Base-by-base conservation (phyloP, 2,329 filamentous ascomycete species). In the Diplodia intermedia region DNA sequence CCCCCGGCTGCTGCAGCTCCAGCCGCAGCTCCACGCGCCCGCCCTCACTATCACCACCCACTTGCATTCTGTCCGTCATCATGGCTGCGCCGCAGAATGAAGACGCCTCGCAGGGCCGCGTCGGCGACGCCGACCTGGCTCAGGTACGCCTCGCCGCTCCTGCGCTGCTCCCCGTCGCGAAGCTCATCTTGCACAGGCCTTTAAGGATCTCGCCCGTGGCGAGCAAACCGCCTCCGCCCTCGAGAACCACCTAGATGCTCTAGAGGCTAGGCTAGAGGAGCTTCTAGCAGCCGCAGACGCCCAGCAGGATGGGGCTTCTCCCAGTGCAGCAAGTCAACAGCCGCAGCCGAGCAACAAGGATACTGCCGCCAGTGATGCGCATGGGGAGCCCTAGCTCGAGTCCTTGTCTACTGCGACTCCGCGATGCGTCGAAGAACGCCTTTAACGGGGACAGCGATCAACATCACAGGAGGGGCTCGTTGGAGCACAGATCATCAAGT, bases 221-320 rank as follows among this genome's bases (percentile, higher is more conserved):
- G 86, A 88, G 76, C 80, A 79, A 69, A 84, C 86, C 38, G 86
- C 86, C 6, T 78, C 83, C 33, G 84, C 82, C 23, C 75, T 88
- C 36, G 86, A 88, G 73, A 81, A 81, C 69, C 83, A 86, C 71
- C 80, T 88, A 38, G 81, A 81, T 68, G 78, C 78, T 29, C 79
- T 88, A 65, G 86, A 88, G 73, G 80, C 79, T 66, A 85, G 84
- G 75, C 86, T 88, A 57, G 83, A 86, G 70, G 81, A 82, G 54
- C 74, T 86, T 5, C 76, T 86, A 20, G 83, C 81, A 18, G 80
- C 82, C 66, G 82, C 84, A 23, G 82, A 83, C 69, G 56, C 60
- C 4, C 60, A 63, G 29, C 60, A 52, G 47, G 12, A 36, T 11
- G n/a, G 26, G 1, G 20, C 49, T 4, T 12, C 33, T 36, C 50